These are phyloP conservation scores for Penicillium ochrochloron DNA, from an alignment of 495 filamentous ascomycete genomes.

Conservation along the genomic window DNA sequence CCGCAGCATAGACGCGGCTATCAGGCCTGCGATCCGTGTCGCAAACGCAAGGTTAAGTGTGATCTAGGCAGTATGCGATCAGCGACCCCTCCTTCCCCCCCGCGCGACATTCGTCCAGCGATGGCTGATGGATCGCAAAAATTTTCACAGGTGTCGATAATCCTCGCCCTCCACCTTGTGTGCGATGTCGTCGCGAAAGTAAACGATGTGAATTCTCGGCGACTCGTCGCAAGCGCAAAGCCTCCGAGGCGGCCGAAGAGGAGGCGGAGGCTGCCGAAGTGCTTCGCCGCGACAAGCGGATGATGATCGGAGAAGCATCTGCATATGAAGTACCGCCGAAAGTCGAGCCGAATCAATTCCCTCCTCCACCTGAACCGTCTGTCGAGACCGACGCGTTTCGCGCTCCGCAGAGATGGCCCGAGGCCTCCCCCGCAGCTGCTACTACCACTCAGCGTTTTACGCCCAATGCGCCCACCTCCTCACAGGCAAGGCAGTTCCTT, in stretches of 20 bases:
- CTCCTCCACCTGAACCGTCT: conserved; percentile 30
- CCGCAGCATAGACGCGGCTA: conserved; percentile 74
- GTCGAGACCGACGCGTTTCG: conserved; percentile 36
- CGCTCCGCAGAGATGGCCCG: conserved; percentile 41
- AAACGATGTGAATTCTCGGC: conserved; percentile 97
- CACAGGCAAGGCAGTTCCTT: conserved; percentile 33
- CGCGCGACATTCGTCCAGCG: not conserved
- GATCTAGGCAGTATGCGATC: conserved; percentile 73
- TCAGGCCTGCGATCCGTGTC: conserved; percentile 89
- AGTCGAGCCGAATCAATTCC: conserved; percentile 36
- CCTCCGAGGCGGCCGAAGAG: conserved; percentile 63
- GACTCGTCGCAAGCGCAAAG: conserved; percentile 90
- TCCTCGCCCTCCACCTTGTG: conserved; percentile 90
- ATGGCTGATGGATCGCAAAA: conserved; percentile 21
- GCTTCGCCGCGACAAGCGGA: conserved; percentile 57
- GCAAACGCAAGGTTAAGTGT: conserved; percentile 89
- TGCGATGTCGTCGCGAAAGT: conserved; percentile 87
- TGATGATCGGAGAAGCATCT: conserved; percentile 50
- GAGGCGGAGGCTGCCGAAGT: conserved; percentile 41
- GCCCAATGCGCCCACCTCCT: conserved; percentile 31
- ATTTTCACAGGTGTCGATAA: conserved; percentile 70
- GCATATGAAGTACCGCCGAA: conserved; percentile 33
- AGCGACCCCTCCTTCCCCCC: conserved; percentile 12
- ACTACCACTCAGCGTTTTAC: conserved; percentile 30
- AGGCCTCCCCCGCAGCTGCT: conserved; percentile 25